Conservation (phyloP, 805 yeast genomes). For the Kuraishia cidri region DNA sequence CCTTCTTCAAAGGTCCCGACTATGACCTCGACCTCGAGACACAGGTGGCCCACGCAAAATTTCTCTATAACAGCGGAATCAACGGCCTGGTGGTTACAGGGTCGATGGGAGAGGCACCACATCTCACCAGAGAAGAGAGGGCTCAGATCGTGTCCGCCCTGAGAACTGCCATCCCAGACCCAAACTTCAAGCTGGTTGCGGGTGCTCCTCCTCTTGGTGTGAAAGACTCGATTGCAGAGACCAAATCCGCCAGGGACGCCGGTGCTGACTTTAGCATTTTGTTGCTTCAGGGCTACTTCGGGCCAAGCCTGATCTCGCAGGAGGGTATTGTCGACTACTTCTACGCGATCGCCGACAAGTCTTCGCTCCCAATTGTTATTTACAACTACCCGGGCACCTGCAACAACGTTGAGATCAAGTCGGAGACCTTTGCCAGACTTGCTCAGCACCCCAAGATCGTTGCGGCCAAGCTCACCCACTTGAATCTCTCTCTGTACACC, state of each 20-base stretch:
- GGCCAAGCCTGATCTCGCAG: conserved; percentile 29
- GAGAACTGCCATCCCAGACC: conserved; percentile 25
- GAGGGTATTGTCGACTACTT: conserved; percentile 35
- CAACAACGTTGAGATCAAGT: conserved; percentile 23
- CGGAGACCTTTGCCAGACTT: conserved; percentile 26
- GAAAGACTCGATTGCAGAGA: conserved; percentile 31
- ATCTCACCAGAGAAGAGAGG: conserved; percentile 36
- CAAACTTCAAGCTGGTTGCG: conserved; percentile 28
- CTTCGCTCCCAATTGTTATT: conserved; percentile 29
- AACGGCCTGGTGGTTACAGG: conserved; percentile 39
- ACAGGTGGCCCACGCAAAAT: conserved; percentile 34
- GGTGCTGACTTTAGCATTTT: conserved; percentile 30
- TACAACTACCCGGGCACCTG: conserved; percentile 36
- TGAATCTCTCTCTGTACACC: conserved; percentile 36
- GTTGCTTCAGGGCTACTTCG: conserved; percentile 40
- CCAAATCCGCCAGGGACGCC: conserved; percentile 19
- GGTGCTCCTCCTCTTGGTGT: conserved; percentile 38
- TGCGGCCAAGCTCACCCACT: conserved; percentile 44
- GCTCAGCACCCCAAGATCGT: conserved; percentile 33
- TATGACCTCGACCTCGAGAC: conserved; percentile 27
- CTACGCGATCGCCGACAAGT: conserved; percentile 27
- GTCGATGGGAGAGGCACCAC: conserved; percentile 48
- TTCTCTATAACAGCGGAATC: conserved; percentile 32
- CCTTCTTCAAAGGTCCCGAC: conserved; percentile 30
- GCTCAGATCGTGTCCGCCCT: conserved; percentile 18